Evolutionary conservation across 2,329 filamentous ascomycete genomes (phyloP).

Genomic region (Penicillium sp.): DNA sequence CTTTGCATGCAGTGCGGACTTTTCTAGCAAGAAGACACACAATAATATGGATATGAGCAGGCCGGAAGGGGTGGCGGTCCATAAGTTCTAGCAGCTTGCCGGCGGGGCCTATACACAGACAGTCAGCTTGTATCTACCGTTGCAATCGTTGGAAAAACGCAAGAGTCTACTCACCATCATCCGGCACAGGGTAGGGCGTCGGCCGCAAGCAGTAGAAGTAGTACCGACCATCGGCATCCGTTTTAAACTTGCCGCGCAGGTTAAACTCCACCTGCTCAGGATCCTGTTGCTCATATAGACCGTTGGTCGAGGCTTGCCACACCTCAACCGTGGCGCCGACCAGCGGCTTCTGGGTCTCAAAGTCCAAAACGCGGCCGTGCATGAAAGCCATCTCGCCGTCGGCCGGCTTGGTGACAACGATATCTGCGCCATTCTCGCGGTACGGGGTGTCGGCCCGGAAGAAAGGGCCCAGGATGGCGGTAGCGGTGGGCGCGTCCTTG

Average conservation of each 20-base stretch:
- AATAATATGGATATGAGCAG: constrained; percentile 63
- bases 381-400: constrained; percentile 60
- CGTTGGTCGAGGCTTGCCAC: constrained; percentile 77
- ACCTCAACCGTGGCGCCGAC: constrained; percentile 67
- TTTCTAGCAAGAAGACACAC: constrained; percentile 42
- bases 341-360: constrained; percentile 62
- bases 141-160: neutral
- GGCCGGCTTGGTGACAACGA: constrained; percentile 52
- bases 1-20: no score
- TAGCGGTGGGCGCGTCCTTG: constrained; percentile 61
- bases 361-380: constrained; percentile 61
- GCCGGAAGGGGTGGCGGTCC: constrained; percentile 60
- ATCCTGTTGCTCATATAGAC: constrained; percentile 71
- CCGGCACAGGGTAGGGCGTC: constrained; percentile 56
- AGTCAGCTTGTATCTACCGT: constrained; percentile 2
- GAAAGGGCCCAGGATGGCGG: constrained; percentile 81
- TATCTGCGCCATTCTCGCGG: constrained; percentile 66
- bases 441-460: constrained; percentile 71
- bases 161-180: constrained; percentile 44
- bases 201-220: constrained; percentile 60
- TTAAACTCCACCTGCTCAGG: constrained; percentile 68
- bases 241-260: constrained; percentile 68
- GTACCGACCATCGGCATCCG: constrained; percentile 64
- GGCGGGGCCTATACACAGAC: constrained; percentile 48
- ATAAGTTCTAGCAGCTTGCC: constrained; percentile 58